These are phyloP conservation scores for Scenedesmus sp. DNA, from an alignment of 163 green algal genomes.

Conservation along the genomic window DNA sequence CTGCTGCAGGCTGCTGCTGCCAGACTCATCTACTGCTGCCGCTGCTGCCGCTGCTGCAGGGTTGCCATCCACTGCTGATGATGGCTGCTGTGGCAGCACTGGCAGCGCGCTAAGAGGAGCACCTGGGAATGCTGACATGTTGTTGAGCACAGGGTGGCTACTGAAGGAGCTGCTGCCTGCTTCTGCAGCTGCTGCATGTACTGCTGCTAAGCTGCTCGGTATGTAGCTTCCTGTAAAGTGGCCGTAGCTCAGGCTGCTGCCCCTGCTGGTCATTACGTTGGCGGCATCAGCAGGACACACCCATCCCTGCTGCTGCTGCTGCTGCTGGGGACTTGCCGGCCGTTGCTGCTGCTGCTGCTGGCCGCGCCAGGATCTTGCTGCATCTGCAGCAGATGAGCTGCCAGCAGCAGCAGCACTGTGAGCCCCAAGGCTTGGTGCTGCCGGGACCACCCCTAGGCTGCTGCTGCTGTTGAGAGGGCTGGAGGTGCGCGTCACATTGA, in stretches of 20 bases:
- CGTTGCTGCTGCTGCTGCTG: constrained; percentile 17
- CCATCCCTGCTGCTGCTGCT: neutral
- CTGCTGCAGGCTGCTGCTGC: neutral
- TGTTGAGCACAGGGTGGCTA: neutral
- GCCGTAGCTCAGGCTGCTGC: neutral
- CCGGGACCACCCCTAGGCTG: neutral
- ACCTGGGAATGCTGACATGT: neutral
- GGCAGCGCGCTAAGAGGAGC: neutral
- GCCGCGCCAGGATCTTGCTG: neutral
- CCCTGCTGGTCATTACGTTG: neutral
- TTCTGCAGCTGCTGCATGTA: neutral
- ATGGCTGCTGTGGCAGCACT: neutral
- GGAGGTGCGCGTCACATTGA: neutral
- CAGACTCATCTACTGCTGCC: neutral
- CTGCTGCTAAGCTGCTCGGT: neutral
- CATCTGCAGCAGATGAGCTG: neutral
- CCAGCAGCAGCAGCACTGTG: neutral
- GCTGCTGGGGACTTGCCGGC: neutral
- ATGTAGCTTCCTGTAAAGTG: constrained; percentile 1
- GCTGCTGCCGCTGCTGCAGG: neutral
- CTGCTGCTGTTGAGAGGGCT: constrained; percentile 14
- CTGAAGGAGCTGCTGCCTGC: neutral
- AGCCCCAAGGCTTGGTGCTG: neutral
- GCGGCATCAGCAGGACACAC: neutral
- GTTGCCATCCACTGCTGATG: neutral